Conservation (phyloP, 2,329 filamentous ascomycete genomes). For the Aspergillus versicolor region DNA sequence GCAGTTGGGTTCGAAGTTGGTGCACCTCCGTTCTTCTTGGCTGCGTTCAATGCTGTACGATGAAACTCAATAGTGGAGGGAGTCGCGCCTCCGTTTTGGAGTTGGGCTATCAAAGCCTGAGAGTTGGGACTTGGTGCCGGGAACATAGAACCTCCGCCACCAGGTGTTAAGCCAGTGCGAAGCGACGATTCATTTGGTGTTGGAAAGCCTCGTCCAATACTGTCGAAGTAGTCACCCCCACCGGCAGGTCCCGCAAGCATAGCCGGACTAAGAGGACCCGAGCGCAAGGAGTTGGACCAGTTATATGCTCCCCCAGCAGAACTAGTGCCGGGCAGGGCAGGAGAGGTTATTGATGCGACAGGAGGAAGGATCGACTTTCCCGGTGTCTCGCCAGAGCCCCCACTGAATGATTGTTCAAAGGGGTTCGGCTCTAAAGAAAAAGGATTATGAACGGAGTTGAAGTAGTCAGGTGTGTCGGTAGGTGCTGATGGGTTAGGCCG, state of each 20-base stretch:
- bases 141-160: conserved; percentile 96
- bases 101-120: conserved; percentile 74
- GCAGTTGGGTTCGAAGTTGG: conserved; percentile 45
- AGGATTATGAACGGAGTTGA: conserved; percentile 57
- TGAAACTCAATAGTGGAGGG: conserved; percentile 93
- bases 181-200: conserved; percentile 96
- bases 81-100: conserved; percentile 79
- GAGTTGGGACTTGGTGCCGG: conserved; percentile 85
- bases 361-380: conserved; percentile 80
- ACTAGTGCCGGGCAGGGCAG: conserved; percentile 74
- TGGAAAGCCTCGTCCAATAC: conserved; percentile 78
- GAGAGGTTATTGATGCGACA: conserved; percentile 87
- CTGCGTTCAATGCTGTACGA: conserved; percentile 81
- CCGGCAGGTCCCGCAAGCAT: conserved; percentile 84
- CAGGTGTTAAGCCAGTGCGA: conserved; percentile 86
- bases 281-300: conserved; percentile 85
- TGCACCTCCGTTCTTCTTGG: conserved; percentile 56
- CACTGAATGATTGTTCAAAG: conserved; percentile 85
- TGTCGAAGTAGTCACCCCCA: conserved; percentile 84
- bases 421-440: conserved; percentile 80
- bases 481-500: conserved; percentile 55
- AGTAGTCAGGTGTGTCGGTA: conserved; percentile 67
- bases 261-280: conserved; percentile 90
- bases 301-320: conserved; percentile 68
- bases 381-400: conserved; percentile 68